Evolutionary conservation across 2,329 filamentous ascomycete species (phyloP), one percentile per base, ranked within the genome.

Genomic region (Falciphora oryzae): DNA sequence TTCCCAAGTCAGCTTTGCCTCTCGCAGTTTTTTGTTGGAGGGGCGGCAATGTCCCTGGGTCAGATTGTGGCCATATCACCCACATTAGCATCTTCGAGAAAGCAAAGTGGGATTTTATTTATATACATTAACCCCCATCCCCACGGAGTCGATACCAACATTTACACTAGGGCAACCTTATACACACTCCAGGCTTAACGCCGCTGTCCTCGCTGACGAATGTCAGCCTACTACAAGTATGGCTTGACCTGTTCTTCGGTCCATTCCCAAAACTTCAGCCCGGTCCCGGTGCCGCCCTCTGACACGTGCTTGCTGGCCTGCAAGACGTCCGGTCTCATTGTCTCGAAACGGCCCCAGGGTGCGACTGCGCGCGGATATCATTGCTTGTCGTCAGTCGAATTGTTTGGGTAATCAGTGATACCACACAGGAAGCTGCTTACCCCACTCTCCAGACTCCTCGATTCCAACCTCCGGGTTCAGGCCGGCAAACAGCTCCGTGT

Each of bases 241-340:
- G 68, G 65, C 57, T 73, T 71, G 22, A 78, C 68, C 57, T 80
- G 77, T 22, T 74, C 72, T 64, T 79, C 74, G 1, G 72, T 74
- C 79, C 78, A 81, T 3, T 75, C 69, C 77, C 77, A 80, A 61
- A 80, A 79, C 61, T 73, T 71, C 61, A 73, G 69, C 0, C 71
- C 75, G 25, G 69, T 70, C 1, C 76, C 78, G 5, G 71, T 75
- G 2, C 78, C 78, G 2, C 78, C 77, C 61, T 80, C 77, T 1
- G 70, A 69, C 61, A 72, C 69, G 2, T 71, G 64, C 65, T 75
- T 73, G n/a, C 68, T 69, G 1, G 71, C 72, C 2, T 67, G 64
- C 0, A 68, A 64, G 44, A 79, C 64, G 7, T 75, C 74, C 2
- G 69, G 65, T 1, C 74, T 70, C 3, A 76, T 67, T 2, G 69